Evolutionary conservation across 176 grass and related monocot species (phyloP).

Genomic region (Phoenix roebelenii): DNA sequence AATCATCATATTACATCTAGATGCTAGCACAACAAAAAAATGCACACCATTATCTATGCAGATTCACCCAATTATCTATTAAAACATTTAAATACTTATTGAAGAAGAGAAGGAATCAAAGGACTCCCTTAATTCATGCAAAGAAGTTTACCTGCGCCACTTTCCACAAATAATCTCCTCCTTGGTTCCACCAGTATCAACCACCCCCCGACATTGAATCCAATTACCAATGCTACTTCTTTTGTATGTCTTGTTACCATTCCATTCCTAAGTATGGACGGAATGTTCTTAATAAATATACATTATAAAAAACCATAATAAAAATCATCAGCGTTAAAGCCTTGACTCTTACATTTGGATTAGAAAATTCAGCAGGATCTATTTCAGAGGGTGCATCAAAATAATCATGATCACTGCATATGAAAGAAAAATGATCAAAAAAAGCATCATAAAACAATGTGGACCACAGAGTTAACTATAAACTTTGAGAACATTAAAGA

Average conservation of each 20-base stretch:
- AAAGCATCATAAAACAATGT: slow-evolving; percentile 17
- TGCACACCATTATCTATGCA: too few species aligned
- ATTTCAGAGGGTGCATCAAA: slow-evolving; percentile 38
- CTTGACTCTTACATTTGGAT: slow-evolving; percentile 1
- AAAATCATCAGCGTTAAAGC: slow-evolving; percentile 2
- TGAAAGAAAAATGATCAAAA: slow-evolving; percentile 10
- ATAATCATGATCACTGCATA: slow-evolving; percentile 45
- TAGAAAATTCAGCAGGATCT: slow-evolving; percentile 25
- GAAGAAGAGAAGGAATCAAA: too few species aligned
- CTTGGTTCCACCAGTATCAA: slow-evolving; percentile 10
- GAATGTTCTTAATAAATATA: slow-evolving; percentile 18
- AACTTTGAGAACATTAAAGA: slow-evolving; percentile 4
- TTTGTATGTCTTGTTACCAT: slow-evolving; percentile 17
- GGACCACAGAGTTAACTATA: slow-evolving; percentile 4
- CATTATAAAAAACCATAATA: slow-evolving; percentile 11
- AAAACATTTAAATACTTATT: too few species aligned
- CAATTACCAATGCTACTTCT: slow-evolving; percentile 38
- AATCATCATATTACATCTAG: too few species aligned
- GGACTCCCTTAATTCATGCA: too few species aligned
- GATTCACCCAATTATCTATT: too few species aligned
- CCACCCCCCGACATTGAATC: slow-evolving; percentile 49
- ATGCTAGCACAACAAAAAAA: too few species aligned
- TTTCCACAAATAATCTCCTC: slow-evolving; percentile 50
- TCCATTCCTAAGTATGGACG: slow-evolving; percentile 13
- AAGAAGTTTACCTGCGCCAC: slow-evolving; percentile 57